Evolutionary conservation across 176 grass and related monocot genomes (phyloP).

Genomic region (Paspalum notatum): DNA sequence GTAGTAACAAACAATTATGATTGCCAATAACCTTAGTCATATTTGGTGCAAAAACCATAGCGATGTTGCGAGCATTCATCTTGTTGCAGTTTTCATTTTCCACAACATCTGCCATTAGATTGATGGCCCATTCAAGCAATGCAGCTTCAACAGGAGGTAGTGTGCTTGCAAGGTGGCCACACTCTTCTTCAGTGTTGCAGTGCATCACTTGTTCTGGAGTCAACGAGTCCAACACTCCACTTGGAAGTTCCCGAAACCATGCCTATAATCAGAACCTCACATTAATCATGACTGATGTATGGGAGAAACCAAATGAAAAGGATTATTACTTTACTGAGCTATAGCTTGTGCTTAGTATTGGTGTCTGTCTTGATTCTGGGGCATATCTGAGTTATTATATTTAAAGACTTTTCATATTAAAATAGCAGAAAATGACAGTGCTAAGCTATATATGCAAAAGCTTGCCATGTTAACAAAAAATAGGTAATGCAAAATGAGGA

Average conservation of each 20-base stretch:
- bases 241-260: slow-evolving; percentile 94
- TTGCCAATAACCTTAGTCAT: slow-evolving; percentile 81
- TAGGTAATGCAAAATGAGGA: not conserved
- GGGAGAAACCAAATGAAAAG: slow-evolving; percentile 15
- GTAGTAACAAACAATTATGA: not conserved
- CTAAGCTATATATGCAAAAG: not conserved
- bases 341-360: not conserved
- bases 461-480: slow-evolving; percentile 5
- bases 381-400: slow-evolving; percentile 1
- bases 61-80: slow-evolving; percentile 93
- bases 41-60: slow-evolving; percentile 98
- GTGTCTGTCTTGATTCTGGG: not conserved
- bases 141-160: slow-evolving; percentile 70
- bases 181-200: slow-evolving; percentile 94
- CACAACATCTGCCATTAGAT: slow-evolving; percentile 92
- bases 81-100: slow-evolving; percentile 79
- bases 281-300: slow-evolving; percentile 15
- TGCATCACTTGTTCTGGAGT: slow-evolving; percentile 88
- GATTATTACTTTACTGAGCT: not conserved
- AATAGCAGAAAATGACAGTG: not conserved
- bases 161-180: slow-evolving; percentile 52
- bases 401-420: not conserved
- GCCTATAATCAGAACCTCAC: slow-evolving; percentile 50
- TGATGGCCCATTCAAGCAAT: slow-evolving; percentile 91
- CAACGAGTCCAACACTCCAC: slow-evolving; percentile 69